Conservation (phyloP, 805 yeast species). For the Monosporozyma unispora region DNA sequence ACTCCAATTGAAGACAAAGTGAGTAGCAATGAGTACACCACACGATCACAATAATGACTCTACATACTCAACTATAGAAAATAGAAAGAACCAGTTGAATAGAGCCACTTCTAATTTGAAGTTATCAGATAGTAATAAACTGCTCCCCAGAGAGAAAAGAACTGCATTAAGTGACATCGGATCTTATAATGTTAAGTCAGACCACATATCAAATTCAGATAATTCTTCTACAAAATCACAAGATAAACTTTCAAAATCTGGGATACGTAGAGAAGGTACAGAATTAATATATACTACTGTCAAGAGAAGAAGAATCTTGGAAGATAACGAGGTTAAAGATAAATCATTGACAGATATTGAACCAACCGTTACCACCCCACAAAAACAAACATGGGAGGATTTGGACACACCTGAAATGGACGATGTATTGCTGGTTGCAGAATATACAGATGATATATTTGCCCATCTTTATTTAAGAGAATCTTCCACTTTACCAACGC, state of each 20-base stretch:
- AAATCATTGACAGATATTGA: slow-evolving; percentile 42
- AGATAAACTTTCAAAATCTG: neutral
- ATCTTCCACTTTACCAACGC: slow-evolving; percentile 55
- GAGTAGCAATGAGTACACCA: neutral
- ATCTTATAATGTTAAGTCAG: neutral
- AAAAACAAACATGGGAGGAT: slow-evolving; percentile 32
- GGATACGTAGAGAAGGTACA: slow-evolving; percentile 2
- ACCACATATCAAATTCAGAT: neutral
- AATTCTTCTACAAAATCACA: neutral
- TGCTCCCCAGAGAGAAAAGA: neutral
- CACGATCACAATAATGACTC: neutral
- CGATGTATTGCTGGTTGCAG: slow-evolving; percentile 83
- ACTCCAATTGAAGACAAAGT: neutral
- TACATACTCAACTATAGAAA: neutral
- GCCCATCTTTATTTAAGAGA: slow-evolving; percentile 65
- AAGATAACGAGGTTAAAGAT: slow-evolving; percentile 1
- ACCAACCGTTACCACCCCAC: slow-evolving; percentile 34
- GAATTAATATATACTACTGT: slow-evolving; percentile 5
- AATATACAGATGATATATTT: slow-evolving; percentile 81
- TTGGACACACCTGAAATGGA: slow-evolving; percentile 60
- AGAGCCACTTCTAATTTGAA: neutral
- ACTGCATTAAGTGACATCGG: neutral
- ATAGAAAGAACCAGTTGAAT: neutral
- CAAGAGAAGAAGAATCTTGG: slow-evolving; percentile 7
- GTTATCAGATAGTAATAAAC: neutral